Percentiles rank a stretch among this genome's conserved stretches.
phyloP scores from a whole-genome alignment of 1,284 basidiomycete species.

The Kwoniella shivajii region DNA sequence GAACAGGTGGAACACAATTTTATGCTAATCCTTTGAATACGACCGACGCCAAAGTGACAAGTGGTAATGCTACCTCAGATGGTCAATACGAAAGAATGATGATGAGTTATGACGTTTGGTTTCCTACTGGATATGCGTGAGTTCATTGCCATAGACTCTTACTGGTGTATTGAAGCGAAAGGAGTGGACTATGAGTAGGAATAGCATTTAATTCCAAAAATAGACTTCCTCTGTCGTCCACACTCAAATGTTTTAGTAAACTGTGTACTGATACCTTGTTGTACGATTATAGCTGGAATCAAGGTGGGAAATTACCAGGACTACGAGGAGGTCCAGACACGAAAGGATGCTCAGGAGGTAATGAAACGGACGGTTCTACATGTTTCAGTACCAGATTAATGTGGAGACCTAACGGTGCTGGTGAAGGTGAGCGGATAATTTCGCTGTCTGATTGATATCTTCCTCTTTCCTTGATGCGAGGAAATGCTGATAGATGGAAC shows the following conservation, averaged over 20 bases:
- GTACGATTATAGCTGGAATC: conserved; percentile 31
- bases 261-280: too few species aligned
- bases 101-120: conserved; percentile 47
- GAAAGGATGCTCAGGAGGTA: conserved; percentile 51
- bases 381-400: conserved; percentile 55
- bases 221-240: too few species aligned
- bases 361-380: conserved; percentile 45
- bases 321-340: conserved; percentile 49
- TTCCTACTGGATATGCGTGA: conserved; percentile 39
- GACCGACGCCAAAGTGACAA: conserved; percentile 11
- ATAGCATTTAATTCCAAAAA: too few species aligned
- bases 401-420: conserved; percentile 50
- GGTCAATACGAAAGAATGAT: conserved; percentile 48
- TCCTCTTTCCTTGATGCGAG: neutral
- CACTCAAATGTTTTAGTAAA: too few species aligned
- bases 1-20: conserved; percentile 54
- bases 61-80: conserved; percentile 29
- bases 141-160: conserved; percentile 15
- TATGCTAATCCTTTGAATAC: conserved; percentile 40
- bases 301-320: conserved; percentile 55
- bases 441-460: neutral
- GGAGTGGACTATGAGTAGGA: too few species aligned
- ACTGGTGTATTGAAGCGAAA: neutral
- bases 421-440: conserved; percentile 37
- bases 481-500: neutral